Conservation (phyloP, 768 basidiomycete species). For the Tulasnella sp. region DNA sequence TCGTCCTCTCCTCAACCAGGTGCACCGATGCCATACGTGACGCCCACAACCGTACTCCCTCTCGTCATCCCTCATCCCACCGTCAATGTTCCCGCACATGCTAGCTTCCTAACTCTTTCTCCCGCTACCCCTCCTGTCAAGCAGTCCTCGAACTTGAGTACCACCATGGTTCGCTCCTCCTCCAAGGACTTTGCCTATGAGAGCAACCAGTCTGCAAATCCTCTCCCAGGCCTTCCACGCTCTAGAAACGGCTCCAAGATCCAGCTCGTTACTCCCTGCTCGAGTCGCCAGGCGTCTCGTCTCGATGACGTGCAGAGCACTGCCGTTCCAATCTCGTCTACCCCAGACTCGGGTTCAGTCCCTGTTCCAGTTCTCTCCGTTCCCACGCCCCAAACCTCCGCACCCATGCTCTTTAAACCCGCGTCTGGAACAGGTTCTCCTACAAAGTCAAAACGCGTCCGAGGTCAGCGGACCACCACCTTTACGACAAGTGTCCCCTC, state of each 20-base stretch:
- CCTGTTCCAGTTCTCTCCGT: no score
- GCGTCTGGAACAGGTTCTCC: neutral
- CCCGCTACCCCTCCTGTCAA: no score
- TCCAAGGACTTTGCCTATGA: neutral
- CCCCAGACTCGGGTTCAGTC: no score
- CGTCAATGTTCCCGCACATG: neutral
- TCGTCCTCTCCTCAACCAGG: no score
- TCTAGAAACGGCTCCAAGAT: neutral
- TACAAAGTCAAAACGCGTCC: neutral
- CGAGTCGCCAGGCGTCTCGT: no score
- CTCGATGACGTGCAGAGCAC: no score
- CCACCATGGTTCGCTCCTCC: neutral
- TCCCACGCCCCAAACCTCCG: neutral
- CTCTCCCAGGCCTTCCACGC: slow-evolving; percentile 4
- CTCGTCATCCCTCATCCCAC: neutral
- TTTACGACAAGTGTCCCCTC: neutral
- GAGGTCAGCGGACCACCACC: neutral
- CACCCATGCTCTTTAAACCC: neutral
- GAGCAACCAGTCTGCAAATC: neutral
- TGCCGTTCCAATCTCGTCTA: no score
- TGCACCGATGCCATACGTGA: no score
- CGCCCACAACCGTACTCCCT: neutral
- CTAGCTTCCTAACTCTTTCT: neutral
- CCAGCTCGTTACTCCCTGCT: neutral
- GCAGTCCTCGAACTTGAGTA: no score